These are phyloP conservation scores for Talaromyces thailandensis DNA, from an alignment of 495 filamentous ascomycete species.

Conservation along the genomic window DNA sequence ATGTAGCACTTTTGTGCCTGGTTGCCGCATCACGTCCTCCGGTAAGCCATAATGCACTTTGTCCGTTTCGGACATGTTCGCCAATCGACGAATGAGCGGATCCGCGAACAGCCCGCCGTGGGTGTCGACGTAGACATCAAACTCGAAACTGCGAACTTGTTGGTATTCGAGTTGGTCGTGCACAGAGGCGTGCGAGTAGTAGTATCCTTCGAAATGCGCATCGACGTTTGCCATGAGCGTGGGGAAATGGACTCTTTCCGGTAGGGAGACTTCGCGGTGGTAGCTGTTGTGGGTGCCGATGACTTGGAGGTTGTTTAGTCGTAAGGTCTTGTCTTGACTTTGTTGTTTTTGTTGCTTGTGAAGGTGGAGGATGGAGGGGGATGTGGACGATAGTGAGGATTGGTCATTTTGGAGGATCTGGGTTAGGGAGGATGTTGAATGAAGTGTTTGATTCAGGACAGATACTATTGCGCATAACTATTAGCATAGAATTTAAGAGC, in stretches of 20 bases:
- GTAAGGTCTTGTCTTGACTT: neutral
- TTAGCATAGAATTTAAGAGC: neutral
- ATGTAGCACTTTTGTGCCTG: constrained; percentile 6
- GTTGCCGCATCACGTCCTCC: neutral
- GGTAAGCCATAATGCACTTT: constrained; percentile 4
- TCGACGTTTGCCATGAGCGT: constrained; percentile 3
- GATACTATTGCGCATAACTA: neutral
- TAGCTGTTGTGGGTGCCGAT: constrained; percentile 8
- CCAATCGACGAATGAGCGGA: constrained; percentile 2
- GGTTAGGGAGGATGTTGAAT: neutral
- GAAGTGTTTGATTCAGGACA: constrained; percentile 1
- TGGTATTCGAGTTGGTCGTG: constrained; percentile 5
- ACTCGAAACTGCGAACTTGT: constrained; percentile 5
- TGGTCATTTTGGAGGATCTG: neutral
- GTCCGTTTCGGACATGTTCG: constrained; percentile 4
- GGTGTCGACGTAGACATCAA: constrained; percentile 5
- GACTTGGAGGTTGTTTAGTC: constrained; percentile 3
- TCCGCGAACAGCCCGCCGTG: neutral
- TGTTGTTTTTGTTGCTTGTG: neutral
- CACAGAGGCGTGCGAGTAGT: constrained; percentile 6
- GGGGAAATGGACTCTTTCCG: constrained; percentile 2
- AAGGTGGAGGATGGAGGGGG: neutral
- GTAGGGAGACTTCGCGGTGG: constrained; percentile 6
- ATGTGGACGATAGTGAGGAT: neutral
- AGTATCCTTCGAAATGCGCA: neutral